Evolutionary conservation across 2,329 filamentous ascomycete genomes (phyloP).

Genomic region (Aspergillus ibericus): DNA sequence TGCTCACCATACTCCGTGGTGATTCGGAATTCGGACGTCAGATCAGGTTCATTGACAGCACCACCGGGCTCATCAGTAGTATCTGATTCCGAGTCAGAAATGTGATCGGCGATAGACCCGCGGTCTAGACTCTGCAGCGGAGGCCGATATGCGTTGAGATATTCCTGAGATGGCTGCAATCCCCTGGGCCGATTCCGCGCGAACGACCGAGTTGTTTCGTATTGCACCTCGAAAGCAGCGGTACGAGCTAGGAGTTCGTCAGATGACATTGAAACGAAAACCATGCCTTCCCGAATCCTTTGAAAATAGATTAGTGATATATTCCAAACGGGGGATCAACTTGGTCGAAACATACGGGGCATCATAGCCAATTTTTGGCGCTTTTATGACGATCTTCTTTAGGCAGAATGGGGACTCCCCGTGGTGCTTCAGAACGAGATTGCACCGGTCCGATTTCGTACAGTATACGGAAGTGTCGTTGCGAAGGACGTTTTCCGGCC

Average conservation of each 20-base stretch:
- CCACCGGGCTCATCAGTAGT: conserved; percentile 19
- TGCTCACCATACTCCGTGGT: conserved; percentile 41
- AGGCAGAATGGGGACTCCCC: conserved; percentile 78
- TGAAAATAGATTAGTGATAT: conserved; percentile 34
- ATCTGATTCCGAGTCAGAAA: conserved; percentile 26
- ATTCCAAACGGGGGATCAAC: not conserved
- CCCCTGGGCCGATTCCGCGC: conserved; percentile 31
- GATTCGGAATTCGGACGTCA: conserved; percentile 34
- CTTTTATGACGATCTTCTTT: conserved; percentile 84
- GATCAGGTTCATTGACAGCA: conserved; percentile 14
- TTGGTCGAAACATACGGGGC: conserved; percentile 67
- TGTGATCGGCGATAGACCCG: conserved; percentile 23
- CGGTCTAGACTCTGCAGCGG: conserved; percentile 37
- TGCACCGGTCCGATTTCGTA: conserved; percentile 83
- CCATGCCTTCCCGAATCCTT: conserved; percentile 85
- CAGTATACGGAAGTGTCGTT: conserved; percentile 86
- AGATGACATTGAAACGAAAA: conserved; percentile 84
- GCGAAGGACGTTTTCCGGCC: conserved; percentile 77
- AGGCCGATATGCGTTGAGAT: conserved; percentile 38
- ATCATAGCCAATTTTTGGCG: conserved; percentile 76
- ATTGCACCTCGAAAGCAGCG: conserved; percentile 72
- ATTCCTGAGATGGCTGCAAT: conserved; percentile 42
- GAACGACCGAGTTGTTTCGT: conserved; percentile 42
- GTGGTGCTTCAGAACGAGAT: conserved; percentile 79
- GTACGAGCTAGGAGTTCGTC: conserved; percentile 74